Base-by-base conservation (phyloP, 331 rosid species). In the Stylosanthes scabra region DNA sequence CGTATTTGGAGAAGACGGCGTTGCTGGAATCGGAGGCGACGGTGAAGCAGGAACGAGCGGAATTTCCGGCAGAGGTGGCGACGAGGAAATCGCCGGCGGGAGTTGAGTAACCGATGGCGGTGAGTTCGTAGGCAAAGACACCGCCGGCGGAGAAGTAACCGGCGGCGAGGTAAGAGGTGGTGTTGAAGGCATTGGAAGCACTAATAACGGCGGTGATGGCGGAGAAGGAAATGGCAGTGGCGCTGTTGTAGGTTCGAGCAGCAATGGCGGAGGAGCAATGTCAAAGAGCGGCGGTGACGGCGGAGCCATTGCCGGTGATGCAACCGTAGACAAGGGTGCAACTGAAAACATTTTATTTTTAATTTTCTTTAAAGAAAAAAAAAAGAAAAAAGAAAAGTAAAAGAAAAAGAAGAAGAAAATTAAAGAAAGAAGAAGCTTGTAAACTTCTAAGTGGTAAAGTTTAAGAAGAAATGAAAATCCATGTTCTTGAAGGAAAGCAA, bases 401-500 rank as follows among this genome's bases (percentile, higher is more conserved):
- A 20, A 51, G 55, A 51, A 25, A 34, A 5, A 50, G 14, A n/a
- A n/a, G 14, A 50, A n/a, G n/a, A n/a, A n/a, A n/a, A n/a, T n/a
- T n/a, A 11, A 49, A 9, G 14, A 51, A 20, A 51, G 55, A 51
- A 25, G 25, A 20, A 20, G 25, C 25, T 20, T 20, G 25, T 20
- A 20, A 20, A 1, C n/a, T 49, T 14, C 27, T 51, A 25, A 1
- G 9, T 51, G 25, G 27, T 51, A 14, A 49, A 49, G 54, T 49
- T 49, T 49, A 41, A 40, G 28, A 9, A 40, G 16, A 45, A 16
- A 5, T 12, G 39, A 49, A 15, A 51, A 20, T 25, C 39, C 46
- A 76, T 50, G 79, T 13, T 34, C 28, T 31, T 76, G 63, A 76
- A 67, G 20, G 7, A 66, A 59, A 1, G n/a, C n/a, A n/a, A n/a